phyloP scores from a whole-genome alignment of 495 filamentous ascomycete genomes.

The Terfezia claveryi region DNA sequence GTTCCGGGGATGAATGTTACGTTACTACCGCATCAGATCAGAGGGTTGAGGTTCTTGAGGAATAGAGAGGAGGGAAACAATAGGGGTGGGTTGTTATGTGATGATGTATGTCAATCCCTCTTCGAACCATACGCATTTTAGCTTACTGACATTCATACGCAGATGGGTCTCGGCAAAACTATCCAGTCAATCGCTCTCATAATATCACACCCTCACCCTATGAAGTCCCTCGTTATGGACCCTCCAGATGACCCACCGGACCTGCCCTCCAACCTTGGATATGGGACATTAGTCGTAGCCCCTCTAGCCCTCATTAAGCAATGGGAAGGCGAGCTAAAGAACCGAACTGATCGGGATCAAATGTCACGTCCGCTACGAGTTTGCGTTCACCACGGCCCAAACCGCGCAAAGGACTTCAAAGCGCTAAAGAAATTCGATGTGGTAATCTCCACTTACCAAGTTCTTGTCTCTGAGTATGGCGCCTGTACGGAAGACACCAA shows the following conservation, averaged over 20 bases:
- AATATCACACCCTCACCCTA: constrained; percentile 55
- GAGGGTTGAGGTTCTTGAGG: constrained; percentile 83
- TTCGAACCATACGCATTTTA: background rate
- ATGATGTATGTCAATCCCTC: constrained; percentile 31
- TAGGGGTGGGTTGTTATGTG: constrained; percentile 69
- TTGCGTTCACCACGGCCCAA: constrained; percentile 70
- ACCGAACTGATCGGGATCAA: constrained; percentile 46
- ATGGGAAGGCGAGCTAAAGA: constrained; percentile 81
- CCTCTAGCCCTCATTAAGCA: constrained; percentile 88
- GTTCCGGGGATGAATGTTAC: constrained; percentile 69
- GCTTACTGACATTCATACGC: background rate
- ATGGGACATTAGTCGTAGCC: constrained; percentile 77
- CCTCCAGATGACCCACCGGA: constrained; percentile 32
- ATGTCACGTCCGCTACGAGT: constrained; percentile 35
- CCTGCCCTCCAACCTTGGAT: constrained; percentile 39
- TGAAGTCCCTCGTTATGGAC: constrained; percentile 24
- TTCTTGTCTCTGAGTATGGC: constrained; percentile 42
- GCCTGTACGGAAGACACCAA: constrained; percentile 29
- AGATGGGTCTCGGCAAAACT: constrained; percentile 69
- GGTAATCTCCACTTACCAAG: constrained; percentile 93
- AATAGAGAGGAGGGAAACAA: constrained; percentile 62
- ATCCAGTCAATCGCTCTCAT: constrained; percentile 65
- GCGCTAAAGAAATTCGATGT: constrained; percentile 73
- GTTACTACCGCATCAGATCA: constrained; percentile 76
- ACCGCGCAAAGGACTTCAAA: constrained; percentile 52